Conservation (phyloP, 495 filamentous ascomycete genomes). For the Podospora appendiculata region DNA sequence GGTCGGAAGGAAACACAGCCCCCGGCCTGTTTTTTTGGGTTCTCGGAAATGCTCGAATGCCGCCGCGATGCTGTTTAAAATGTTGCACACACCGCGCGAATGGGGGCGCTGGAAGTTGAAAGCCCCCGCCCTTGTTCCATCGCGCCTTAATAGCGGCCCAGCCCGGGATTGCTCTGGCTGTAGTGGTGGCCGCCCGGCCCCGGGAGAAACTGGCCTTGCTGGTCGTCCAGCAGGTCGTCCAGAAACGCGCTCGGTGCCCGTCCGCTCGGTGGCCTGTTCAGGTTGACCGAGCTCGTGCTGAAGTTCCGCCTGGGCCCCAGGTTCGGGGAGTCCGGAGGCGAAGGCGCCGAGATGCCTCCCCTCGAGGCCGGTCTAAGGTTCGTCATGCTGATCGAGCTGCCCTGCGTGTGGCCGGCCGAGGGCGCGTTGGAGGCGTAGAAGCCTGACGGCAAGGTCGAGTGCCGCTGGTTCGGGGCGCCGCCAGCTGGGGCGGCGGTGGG, state of each 20-base stretch:
- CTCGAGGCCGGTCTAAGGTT: slow-evolving; percentile 46
- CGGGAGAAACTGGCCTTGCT: not conserved
- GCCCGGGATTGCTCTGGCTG: not conserved
- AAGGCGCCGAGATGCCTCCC: slow-evolving; percentile 44
- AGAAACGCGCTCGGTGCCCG: slow-evolving; percentile 87
- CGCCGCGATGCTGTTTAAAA: too few species aligned
- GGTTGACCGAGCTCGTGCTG: slow-evolving; percentile 64
- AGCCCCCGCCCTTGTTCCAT: too few species aligned
- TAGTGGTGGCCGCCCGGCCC: slow-evolving; percentile 5
- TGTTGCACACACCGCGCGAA: too few species aligned
- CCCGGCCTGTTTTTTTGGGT: too few species aligned
- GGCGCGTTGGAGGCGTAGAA: slow-evolving; percentile 70
- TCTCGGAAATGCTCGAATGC: too few species aligned
- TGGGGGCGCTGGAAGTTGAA: too few species aligned
- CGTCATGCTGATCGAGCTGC: slow-evolving; percentile 45
- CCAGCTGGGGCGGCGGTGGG: slow-evolving; percentile 62
- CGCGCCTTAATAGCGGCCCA: too few species aligned
- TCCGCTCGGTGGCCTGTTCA: slow-evolving; percentile 57
- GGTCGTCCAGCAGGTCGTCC: slow-evolving; percentile 78
- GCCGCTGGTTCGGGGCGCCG: slow-evolving; percentile 44
- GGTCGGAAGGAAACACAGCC: too few species aligned
- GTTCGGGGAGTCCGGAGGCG: slow-evolving; percentile 62
- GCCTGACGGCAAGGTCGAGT: slow-evolving; percentile 70
- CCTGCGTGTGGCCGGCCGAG: not conserved
- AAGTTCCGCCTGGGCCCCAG: slow-evolving; percentile 29